phyloP scores from a whole-genome alignment of 257 asterid species.

The Primulina huaijiensis region DNA sequence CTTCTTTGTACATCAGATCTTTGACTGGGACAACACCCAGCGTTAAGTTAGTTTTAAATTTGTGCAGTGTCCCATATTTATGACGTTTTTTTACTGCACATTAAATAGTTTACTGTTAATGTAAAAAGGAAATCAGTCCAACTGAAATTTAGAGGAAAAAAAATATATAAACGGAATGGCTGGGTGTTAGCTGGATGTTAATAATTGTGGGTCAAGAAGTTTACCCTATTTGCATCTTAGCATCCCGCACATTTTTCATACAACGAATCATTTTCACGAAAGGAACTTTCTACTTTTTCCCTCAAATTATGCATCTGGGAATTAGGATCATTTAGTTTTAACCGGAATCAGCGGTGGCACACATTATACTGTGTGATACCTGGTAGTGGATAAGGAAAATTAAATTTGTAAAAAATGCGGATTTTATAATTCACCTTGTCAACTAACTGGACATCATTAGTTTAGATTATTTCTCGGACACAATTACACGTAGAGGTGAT shows the following conservation, averaged over 20 bases:
- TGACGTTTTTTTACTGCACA: slow-evolving; percentile 22
- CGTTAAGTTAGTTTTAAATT: slow-evolving; percentile 14
- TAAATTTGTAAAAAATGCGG: too few species aligned
- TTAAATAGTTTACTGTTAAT: slow-evolving; percentile 18
- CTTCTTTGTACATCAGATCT: slow-evolving; percentile 5
- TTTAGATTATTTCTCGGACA: too few species aligned
- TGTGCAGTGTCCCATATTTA: slow-evolving; percentile 26
- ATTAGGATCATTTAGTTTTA: neutral
- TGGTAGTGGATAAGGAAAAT: too few species aligned
- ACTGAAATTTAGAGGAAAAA: neutral
- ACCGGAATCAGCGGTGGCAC: neutral
- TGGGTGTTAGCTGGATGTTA: neutral
- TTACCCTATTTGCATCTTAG: neutral
- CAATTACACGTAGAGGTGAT: too few species aligned
- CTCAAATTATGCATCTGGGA: neutral
- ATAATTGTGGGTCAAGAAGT: neutral
- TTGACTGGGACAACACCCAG: slow-evolving; percentile 20
- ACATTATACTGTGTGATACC: neutral
- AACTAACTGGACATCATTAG: too few species aligned
- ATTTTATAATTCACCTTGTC: too few species aligned
- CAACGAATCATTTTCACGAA: neutral
- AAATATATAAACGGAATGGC: neutral
- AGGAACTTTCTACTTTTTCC: neutral
- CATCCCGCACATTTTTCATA: neutral
- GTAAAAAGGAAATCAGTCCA: slow-evolving; percentile 3